Evolutionary conservation across 1,284 basidiomycete species (phyloP).

Genomic region (Cutaneotrichosporon cavernicola): DNA sequence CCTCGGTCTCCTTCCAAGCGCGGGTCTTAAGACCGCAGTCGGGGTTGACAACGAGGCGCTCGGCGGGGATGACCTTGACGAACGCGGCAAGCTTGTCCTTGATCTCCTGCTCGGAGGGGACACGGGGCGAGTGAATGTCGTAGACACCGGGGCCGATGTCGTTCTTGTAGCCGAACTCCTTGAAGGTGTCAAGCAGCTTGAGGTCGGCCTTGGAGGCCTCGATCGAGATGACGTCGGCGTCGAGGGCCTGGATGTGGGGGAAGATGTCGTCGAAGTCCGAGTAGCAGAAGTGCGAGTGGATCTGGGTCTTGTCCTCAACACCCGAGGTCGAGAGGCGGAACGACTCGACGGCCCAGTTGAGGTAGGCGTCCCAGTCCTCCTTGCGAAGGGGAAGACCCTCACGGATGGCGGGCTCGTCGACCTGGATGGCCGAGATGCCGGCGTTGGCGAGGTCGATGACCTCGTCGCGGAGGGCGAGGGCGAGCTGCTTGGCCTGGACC

Average conservation of each 20-base stretch:
- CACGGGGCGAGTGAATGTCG: conserved; percentile 99
- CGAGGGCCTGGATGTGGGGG: conserved; percentile 93
- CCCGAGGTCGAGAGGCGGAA: conserved; percentile 95
- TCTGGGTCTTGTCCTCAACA: conserved; percentile 86
- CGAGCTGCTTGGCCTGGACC: conserved; percentile 97
- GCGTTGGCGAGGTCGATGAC: conserved; percentile 97
- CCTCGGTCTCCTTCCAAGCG: conserved; percentile 93
- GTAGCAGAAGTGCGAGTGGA: conserved; percentile 87
- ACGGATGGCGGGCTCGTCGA: conserved; percentile 98
- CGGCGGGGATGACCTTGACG: conserved; percentile 72
- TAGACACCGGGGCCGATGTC: conserved; percentile 98
- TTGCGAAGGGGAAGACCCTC: conserved; percentile 96
- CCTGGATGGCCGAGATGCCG: conserved; percentile 97
- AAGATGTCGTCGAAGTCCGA: conserved; percentile 91
- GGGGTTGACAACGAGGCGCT: conserved; percentile 87
- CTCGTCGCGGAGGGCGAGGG: conserved; percentile 96
- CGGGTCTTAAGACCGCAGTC: conserved; percentile 80
- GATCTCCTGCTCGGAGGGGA: conserved; percentile 91
- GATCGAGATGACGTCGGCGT: conserved; percentile 99
- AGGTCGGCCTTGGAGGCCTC: conserved; percentile 97
- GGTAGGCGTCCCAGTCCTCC: conserved; percentile 90
- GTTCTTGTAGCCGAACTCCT: conserved; percentile 93
- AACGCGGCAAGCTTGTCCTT: conserved; percentile 85
- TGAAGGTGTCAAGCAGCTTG: conserved; percentile 95
- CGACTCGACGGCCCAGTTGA: conserved; percentile 95